Base-by-base conservation (phyloP, 192 early-diverging fungal species). In the Kickxella alabastrina region DNA sequence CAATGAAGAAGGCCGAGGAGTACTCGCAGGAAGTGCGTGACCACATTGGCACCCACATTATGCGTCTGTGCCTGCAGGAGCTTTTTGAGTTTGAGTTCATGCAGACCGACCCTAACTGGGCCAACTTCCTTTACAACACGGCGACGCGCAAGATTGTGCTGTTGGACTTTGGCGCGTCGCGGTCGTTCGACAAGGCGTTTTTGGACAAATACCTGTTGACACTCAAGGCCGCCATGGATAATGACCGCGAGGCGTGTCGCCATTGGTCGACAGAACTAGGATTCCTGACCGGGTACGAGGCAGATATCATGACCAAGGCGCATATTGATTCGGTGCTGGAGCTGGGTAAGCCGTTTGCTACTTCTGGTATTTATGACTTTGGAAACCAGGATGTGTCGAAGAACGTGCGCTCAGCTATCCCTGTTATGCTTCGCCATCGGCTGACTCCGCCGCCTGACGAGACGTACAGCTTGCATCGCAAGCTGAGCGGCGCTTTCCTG, bases 91-190 rank as follows among this genome's bases (percentile, higher is more conserved):
- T 91, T 69, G 78, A 83, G 51, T 96, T 88, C 66, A 99, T 99
- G 96, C 96, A 99, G 68, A 99, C 96, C 6, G 96, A 99, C 68
- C 96, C 96, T 2, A 99, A 99, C 64, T 99, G 96, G 96, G 84
- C 88, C 43, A 99, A 99, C 67, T 99, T 99, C 63, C 70, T 99
- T 44, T 99, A 93, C 60, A 86, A 92, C 52, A 57, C 43, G 3
- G 26, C 31, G 4, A 81, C 79, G 9, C 73, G 78, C 40, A 88
- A 82, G 68, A 85, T 98, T 39, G 82, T 86, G 26, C 61, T 99
- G 62, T 65, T 99, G 28, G 96, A 99, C 65, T 99, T 99, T 80
- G 96, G 96, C 17, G 90, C 96, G 3, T 87, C 88, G 19, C 80
- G 93, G 22, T 83, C 80, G 38, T 99, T 92, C 59, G 73, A 78